Evolutionary conservation across 2,329 filamentous ascomycete species (phyloP), one percentile per base, ranked within the genome.

Genomic region (Cladosporium sp.): DNA sequence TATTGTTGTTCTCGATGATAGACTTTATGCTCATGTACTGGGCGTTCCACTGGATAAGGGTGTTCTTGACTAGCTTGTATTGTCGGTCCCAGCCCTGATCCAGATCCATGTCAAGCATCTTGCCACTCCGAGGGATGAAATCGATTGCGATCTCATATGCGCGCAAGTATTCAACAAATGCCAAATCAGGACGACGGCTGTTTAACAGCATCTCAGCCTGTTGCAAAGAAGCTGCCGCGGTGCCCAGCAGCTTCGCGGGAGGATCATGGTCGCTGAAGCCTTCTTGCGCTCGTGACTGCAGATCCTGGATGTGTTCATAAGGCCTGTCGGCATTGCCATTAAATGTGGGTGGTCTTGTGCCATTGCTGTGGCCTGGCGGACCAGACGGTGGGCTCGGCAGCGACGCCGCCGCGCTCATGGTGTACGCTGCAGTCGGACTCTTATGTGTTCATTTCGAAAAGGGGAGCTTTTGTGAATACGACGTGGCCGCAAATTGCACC

Each of bases 141-240:
- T 93, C 86, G 52, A 92, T 81, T 14, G 89, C 83, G 58, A 97
- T 88, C 59, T 92, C 86, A 60, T 84, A 92, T 11, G 92, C 90
- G 63, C 88, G 84, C 59, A 97, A 82, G 69, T 93, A 97, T 61
- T 96, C 89, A 64, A 88, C 84, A 58, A 96, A 88, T 3, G 92
- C 92, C 38, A 85, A 74, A 69, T 94, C 91, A 4, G 86, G 84
- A 37, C 85, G 80, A 25, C 83, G 78, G 51, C 28, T 39, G 61
- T 83, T 82, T 60, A 86, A 66, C 59, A 81, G 78, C 55, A 82
- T 83, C 63, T 85, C 82, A 38, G 89, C 87, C 47, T 72, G 71
- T 39, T 67, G 71, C 60, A 80, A 72, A 56, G 75, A 73, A 11
- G 65, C 65, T 36, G 75, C 73, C 39, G 79, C 79, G 8, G 66